Conservation (phyloP, 345 rosid species). For the Orychophragmus violaceus region DNA sequence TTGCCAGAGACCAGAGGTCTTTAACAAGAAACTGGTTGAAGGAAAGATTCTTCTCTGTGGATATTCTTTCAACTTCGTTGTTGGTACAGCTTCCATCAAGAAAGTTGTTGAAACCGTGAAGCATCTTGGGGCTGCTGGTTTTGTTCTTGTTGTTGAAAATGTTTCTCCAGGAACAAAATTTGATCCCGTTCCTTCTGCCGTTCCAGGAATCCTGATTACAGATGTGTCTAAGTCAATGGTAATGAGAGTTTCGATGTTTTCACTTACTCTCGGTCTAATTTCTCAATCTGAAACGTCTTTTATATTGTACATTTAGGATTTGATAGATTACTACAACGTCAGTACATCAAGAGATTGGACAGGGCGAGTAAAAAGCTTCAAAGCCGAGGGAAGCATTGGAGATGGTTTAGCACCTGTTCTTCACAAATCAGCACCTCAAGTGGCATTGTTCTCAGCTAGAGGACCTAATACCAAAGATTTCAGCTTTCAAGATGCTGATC, state of each 20-base stretch:
- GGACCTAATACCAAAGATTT: slow-evolving; percentile 96
- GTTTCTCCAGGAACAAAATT: slow-evolving; percentile 93
- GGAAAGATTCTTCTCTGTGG: slow-evolving; percentile 99
- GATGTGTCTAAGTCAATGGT: slow-evolving; percentile 85
- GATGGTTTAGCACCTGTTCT: slow-evolving; percentile 85
- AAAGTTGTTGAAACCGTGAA: slow-evolving; percentile 86
- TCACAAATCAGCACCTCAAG: slow-evolving; percentile 98
- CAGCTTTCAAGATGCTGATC: slow-evolving; percentile 95
- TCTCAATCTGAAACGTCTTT: not conserved
- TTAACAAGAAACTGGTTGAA: slow-evolving; percentile 73
- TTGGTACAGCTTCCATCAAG: slow-evolving; percentile 89
- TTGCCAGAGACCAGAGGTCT: slow-evolving; percentile 91
- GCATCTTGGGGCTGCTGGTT: slow-evolving; percentile 89
- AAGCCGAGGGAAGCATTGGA: slow-evolving; percentile 83
- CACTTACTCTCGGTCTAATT: not conserved
- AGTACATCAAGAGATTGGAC: slow-evolving; percentile 97
- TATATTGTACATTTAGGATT: slow-evolving; percentile 51
- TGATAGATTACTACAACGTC: slow-evolving; percentile 77
- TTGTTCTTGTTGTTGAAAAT: slow-evolving; percentile 96
- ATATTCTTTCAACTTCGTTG: slow-evolving; percentile 93
- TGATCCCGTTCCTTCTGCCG: slow-evolving; percentile 80
- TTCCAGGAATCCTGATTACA: slow-evolving; percentile 86
- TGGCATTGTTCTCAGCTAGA: slow-evolving; percentile 94
- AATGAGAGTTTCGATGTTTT: slow-evolving; percentile 19
- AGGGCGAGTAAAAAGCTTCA: slow-evolving; percentile 85